phyloP scores from a whole-genome alignment of 1,284 basidiomycete species.

The Chalciporus sp. region DNA sequence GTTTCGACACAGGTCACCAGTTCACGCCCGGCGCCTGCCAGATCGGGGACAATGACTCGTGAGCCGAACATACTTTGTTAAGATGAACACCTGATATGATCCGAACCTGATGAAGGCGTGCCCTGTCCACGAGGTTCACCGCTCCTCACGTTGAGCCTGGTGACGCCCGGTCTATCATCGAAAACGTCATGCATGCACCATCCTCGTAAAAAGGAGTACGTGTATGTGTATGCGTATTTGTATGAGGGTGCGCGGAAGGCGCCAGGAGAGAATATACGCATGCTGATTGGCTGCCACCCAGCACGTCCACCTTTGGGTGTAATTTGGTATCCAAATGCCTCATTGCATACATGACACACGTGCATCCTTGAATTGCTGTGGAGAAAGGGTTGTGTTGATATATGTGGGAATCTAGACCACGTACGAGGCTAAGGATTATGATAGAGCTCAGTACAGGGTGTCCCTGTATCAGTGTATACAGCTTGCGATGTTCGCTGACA shows the following conservation, averaged over 20 bases:
- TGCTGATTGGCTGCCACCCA: not conserved
- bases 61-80: not conserved
- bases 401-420: constrained; percentile 14
- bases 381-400: constrained; percentile 1
- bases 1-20: too few species aligned
- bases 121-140: not conserved
- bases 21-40: too few species aligned
- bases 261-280: not conserved
- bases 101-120: constrained; percentile 7
- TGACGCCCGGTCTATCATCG: too few species aligned
- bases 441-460: too few species aligned
- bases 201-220: not conserved
- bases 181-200: not conserved
- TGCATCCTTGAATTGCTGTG: constrained; percentile 4
- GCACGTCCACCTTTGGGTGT: not conserved
- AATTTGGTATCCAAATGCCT: constrained; percentile 3
- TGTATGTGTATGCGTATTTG: too few species aligned
- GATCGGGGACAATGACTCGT: too few species aligned
- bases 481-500: too few species aligned
- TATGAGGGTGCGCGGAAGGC: too few species aligned
- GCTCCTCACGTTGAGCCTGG: too few species aligned
- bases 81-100: not conserved
- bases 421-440: constrained; percentile 4
- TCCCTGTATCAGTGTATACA: too few species aligned
- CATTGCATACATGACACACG: constrained; percentile 7